phyloP scores from a whole-genome alignment of 768 basidiomycete species.

The Pilatotrama ljubarskyi region DNA sequence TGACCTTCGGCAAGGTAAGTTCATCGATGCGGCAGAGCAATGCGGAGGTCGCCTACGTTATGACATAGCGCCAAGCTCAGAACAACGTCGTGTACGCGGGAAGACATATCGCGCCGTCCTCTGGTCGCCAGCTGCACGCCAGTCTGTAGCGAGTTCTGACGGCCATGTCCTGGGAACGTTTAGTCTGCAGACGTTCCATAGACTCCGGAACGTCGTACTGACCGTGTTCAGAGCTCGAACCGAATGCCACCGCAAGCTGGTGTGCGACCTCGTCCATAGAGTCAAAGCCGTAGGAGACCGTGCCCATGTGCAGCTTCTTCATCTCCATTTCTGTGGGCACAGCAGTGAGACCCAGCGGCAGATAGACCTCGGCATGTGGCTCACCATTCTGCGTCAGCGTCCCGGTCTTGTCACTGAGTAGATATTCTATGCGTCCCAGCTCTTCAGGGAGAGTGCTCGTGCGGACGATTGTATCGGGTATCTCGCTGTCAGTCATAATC shows the following conservation, averaged over 20 bases:
- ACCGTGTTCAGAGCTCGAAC: constrained; percentile 61
- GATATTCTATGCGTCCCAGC: constrained; percentile 91
- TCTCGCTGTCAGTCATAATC: constrained; percentile 91
- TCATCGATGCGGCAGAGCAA: background rate
- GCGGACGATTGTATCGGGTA: constrained; percentile 92
- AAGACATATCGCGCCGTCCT: constrained; percentile 93
- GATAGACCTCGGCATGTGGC: constrained; percentile 23
- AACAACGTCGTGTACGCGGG: constrained; percentile 89
- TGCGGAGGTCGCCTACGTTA: constrained; percentile 60
- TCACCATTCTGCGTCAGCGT: constrained; percentile 95
- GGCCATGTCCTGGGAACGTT: constrained; percentile 3
- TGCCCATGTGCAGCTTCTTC: constrained; percentile 98
- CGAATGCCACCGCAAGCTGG: constrained; percentile 86
- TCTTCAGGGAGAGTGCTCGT: constrained; percentile 99
- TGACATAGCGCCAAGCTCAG: constrained; percentile 94
- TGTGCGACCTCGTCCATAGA: constrained; percentile 99
- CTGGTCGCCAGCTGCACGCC: constrained; percentile 82
- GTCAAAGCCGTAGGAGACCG: constrained; percentile 94
- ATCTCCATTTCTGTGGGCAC: constrained; percentile 91
- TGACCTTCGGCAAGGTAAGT: constrained; percentile 61
- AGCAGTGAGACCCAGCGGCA: background rate
- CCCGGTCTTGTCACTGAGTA: constrained; percentile 97
- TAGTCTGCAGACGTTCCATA: background rate
- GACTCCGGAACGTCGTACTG: constrained; percentile 12
- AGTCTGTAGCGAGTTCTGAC: constrained; percentile 57